A percentile compares a stretch with the other conserved stretches of the same genome.
Conservation (phyloP, 768 basidiomycete species). For the Phaeotremella skinneri region DNA sequence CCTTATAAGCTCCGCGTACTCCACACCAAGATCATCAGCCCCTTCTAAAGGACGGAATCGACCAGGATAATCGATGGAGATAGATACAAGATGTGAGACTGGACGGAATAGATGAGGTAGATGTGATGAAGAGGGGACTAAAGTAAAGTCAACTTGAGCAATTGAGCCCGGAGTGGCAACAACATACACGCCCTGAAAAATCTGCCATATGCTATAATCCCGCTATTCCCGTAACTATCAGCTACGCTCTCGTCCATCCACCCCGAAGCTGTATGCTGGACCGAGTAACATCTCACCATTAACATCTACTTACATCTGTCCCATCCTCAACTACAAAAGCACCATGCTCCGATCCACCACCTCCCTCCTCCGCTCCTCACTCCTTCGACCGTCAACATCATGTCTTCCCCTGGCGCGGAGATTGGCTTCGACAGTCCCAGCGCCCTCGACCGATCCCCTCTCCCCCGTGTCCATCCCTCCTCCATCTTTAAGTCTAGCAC, state of each 20-base stretch:
- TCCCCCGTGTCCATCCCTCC: neutral
- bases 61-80: no score
- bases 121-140: no score
- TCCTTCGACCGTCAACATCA: slow-evolving; percentile 17
- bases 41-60: no score
- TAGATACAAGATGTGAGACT: no score
- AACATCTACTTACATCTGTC: neutral
- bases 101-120: no score
- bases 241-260: no score
- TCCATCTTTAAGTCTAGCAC: slow-evolving; percentile 17
- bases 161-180: no score
- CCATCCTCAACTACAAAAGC: no score
- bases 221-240: neutral
- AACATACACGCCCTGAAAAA: neutral
- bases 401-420: neutral
- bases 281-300: neutral
- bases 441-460: slow-evolving; percentile 24
- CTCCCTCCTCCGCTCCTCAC: slow-evolving; percentile 15
- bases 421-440: slow-evolving; percentile 23
- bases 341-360: neutral
- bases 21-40: no score
- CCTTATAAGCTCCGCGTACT: no score
- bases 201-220: neutral
- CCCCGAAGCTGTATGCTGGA: no score
- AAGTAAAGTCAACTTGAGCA: no score